Evolutionary conservation across 345 rosid genomes (phyloP).

Genomic region (Eutrema japonicum): DNA sequence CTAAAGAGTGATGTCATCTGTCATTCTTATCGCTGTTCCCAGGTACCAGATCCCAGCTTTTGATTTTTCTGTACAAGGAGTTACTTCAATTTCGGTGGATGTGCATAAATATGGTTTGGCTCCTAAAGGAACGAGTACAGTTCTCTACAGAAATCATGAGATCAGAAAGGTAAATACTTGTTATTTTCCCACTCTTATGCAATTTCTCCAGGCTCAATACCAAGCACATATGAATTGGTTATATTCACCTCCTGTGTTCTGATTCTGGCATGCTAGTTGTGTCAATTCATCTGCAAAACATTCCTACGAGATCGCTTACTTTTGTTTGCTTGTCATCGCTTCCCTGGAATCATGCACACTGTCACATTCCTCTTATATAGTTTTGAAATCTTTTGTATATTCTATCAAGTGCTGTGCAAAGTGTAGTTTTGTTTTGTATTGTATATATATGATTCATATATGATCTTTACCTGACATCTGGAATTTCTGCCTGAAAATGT

Average conservation of each 20-base stretch:
- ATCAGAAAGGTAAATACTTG: conserved; percentile 81
- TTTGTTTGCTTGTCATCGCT: neutral
- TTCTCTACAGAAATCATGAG: conserved; percentile 91
- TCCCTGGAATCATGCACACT: neutral
- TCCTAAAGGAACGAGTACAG: conserved; percentile 93
- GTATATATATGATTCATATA: neutral
- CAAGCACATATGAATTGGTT: conserved; percentile 15
- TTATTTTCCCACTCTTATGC: conserved; percentile 4
- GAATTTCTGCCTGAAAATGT: conserved; percentile 41
- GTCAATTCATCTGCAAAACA: neutral
- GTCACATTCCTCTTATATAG: neutral
- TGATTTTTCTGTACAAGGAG: conserved; percentile 88
- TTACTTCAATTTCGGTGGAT: conserved; percentile 87
- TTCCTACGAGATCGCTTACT: neutral
- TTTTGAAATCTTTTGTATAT: neutral
- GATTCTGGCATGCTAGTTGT: neutral
- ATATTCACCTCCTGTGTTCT: neutral
- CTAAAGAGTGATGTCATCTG: neutral
- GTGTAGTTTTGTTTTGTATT: neutral
- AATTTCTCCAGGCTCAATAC: conserved; percentile 12
- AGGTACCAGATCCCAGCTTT: conserved; percentile 86
- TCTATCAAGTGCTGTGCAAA: conserved; percentile 12
- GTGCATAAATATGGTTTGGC: conserved; percentile 97
- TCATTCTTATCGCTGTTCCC: conserved; percentile 18
- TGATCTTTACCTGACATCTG: conserved; percentile 43